Conservation (phyloP, 1,284 basidiomycete genomes). For the Golubevia pallescens region DNA sequence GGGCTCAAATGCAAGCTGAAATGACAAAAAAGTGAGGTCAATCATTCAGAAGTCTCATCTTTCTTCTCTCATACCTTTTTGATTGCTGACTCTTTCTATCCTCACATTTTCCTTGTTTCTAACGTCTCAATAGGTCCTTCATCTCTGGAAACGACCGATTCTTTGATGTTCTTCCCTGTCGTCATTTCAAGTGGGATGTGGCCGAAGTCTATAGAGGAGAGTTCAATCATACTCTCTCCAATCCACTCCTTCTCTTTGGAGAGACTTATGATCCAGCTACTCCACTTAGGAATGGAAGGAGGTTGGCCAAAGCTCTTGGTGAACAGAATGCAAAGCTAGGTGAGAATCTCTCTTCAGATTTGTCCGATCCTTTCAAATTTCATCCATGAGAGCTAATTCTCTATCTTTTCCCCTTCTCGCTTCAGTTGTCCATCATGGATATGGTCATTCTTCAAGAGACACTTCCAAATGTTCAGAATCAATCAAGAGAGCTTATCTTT, state of each 20-base stretch:
- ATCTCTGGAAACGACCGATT: constrained; percentile 26
- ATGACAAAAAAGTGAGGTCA: constrained; percentile 19
- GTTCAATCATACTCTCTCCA: constrained; percentile 14
- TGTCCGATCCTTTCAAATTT: too few relatives aligned
- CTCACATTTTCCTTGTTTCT: too few relatives aligned
- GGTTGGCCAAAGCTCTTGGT: constrained; percentile 21
- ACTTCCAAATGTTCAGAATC: constrained; percentile 18
- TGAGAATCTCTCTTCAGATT: too few relatives aligned
- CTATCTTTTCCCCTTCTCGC: too few relatives aligned
- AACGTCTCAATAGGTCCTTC: constrained; percentile 1
- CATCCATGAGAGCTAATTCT: too few relatives aligned
- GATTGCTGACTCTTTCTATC: too few relatives aligned
- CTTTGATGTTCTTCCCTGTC: constrained; percentile 26
- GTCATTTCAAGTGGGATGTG: constrained; percentile 20
- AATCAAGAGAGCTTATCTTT: constrained; percentile 16
- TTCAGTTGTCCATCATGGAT: constrained; percentile 17
- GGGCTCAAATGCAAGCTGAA: constrained; percentile 15
- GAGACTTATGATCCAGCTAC: constrained; percentile 31
- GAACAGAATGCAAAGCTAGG: constrained; percentile 17
- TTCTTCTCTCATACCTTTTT: too few relatives aligned
- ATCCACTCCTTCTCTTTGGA: constrained; percentile 21
- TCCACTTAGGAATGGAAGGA: constrained; percentile 19
- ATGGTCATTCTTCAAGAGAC: constrained; percentile 23
- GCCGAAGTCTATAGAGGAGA: constrained; percentile 26
- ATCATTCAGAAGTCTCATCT: too few relatives aligned